Evolutionary conservation across 441 rosid genomes (phyloP).

Genomic region (Monsonia emarginata): DNA sequence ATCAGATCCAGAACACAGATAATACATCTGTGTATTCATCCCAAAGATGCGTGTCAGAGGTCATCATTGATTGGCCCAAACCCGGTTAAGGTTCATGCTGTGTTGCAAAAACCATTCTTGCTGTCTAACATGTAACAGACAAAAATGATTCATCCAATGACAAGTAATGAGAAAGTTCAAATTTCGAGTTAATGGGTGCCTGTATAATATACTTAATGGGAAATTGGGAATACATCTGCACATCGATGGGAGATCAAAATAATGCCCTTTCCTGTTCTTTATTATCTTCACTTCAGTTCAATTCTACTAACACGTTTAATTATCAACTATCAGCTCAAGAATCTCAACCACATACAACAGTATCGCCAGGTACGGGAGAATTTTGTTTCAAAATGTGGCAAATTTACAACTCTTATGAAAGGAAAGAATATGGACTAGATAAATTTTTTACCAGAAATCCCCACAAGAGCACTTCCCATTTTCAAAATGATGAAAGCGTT

Average conservation of each 20-base stretch:
- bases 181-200: neutral
- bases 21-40: neutral
- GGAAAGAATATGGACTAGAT: conserved; percentile 10
- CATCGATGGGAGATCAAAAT: neutral
- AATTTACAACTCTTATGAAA: neutral
- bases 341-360: neutral
- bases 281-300: neutral
- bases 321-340: neutral
- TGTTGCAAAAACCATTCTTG: neutral
- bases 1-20: neutral
- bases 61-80: neutral
- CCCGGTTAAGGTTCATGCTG: neutral
- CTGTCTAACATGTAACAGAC: neutral
- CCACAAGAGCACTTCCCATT: conserved; percentile 54
- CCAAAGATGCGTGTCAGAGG: neutral
- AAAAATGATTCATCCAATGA: neutral
- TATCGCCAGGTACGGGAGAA: neutral
- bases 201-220: no score
- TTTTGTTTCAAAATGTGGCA: neutral
- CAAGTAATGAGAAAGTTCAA: neutral
- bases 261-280: neutral
- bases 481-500: conserved; percentile 56
- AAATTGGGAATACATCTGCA: neutral
- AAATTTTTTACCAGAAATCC: conserved; percentile 41
- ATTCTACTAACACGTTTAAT: neutral